Percentiles rank a stretch among this genome's conserved stretches.
phyloP scores from a whole-genome alignment of 2,329 filamentous ascomycete species.

The Fusarium vanettenii region DNA sequence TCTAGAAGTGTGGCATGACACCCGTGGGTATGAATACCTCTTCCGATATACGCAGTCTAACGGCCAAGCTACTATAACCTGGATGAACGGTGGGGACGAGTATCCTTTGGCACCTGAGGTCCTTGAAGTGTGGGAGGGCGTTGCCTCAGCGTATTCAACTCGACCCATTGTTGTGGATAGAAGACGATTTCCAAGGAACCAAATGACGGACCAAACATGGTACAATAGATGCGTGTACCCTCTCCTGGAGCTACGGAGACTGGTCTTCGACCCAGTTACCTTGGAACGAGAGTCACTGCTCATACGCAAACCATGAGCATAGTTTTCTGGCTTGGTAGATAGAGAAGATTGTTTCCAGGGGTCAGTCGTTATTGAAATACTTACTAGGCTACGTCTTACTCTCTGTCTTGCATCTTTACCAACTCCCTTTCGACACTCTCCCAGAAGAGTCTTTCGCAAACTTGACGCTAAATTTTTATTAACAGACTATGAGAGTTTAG shows the following conservation, averaged over 20 bases:
- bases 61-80: background rate
- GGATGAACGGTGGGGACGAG: background rate
- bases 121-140: background rate
- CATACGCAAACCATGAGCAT: background rate
- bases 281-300: background rate
- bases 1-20: constrained; percentile 5
- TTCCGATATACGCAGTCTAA: constrained; percentile 5
- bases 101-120: background rate
- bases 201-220: background rate
- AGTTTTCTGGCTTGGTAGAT: too few species aligned
- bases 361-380: background rate
- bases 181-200: background rate
- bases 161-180: background rate
- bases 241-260: background rate
- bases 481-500: background rate
- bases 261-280: background rate
- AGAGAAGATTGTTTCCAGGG: background rate
- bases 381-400: background rate
- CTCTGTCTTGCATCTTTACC: background rate
- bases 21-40: background rate
- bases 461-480: background rate
- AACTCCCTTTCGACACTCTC: background rate
- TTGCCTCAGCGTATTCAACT: background rate
- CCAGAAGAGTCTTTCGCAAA: background rate
- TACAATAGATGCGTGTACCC: background rate